Percentiles rank a stretch among this genome's conserved stretches.
Conservation (phyloP, 2,329 filamentous ascomycete species). For the Colletotrichum liriopes region DNA sequence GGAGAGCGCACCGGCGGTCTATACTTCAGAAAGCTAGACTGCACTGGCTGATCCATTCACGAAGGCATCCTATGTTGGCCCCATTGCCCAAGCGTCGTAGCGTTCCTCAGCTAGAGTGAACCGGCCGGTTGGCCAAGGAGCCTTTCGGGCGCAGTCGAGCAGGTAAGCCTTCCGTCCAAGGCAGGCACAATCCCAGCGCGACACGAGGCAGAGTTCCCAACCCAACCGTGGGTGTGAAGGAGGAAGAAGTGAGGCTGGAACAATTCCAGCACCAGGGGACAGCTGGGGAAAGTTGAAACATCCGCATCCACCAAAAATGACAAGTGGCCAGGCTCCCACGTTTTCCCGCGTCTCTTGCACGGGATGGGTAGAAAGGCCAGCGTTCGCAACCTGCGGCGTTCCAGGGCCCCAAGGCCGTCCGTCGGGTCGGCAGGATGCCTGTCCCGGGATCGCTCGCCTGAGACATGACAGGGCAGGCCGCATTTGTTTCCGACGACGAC, state of each 20-base stretch:
- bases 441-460: conserved; percentile 20
- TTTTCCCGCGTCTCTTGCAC: conserved; percentile 28
- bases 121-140: neutral
- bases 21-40: neutral
- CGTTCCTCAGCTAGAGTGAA: conserved; percentile 10
- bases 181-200: conserved; percentile 26
- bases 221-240: neutral
- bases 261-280: conserved; percentile 32
- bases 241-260: conserved; percentile 22
- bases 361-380: neutral
- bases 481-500: conserved; percentile 33
- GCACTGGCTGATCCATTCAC: neutral
- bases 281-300: conserved; percentile 37
- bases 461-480: conserved; percentile 36
- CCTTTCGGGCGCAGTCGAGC: neutral
- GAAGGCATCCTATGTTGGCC: neutral
- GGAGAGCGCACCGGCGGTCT: conserved; percentile 6
- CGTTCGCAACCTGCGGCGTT: conserved; percentile 10
- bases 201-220: conserved; percentile 24
- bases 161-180: neutral
- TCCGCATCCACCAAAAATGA: conserved; percentile 27
- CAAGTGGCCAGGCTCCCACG: conserved; percentile 38
- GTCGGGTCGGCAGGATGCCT: conserved; percentile 30
- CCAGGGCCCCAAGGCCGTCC: conserved; percentile 2
- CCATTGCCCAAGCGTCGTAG: neutral